Conservation (phyloP, 2,329 filamentous ascomycete species). For the Orbilia ellipsospora region DNA sequence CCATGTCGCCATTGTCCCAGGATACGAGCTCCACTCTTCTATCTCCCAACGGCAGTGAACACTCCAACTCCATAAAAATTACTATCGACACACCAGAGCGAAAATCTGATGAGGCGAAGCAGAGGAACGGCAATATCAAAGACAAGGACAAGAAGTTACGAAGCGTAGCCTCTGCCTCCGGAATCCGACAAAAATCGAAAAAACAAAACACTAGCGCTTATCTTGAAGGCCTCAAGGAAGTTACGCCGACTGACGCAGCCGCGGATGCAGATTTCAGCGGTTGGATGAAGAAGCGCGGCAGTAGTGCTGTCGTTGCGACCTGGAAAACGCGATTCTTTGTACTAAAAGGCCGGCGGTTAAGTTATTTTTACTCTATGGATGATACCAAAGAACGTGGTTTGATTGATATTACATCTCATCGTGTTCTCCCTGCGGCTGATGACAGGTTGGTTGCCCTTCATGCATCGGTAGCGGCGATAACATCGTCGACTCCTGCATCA, state of each 20-base stretch:
- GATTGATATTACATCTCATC: constrained; percentile 97
- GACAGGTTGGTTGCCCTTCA: constrained; percentile 91
- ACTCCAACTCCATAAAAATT: constrained; percentile 43
- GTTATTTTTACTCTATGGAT: constrained; percentile 95
- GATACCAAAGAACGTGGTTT: constrained; percentile 93
- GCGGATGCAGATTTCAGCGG: constrained; percentile 89
- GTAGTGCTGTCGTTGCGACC: constrained; percentile 86
- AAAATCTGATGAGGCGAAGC: constrained; percentile 45
- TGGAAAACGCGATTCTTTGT: constrained; percentile 99
- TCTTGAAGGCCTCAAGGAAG: constrained; percentile 83
- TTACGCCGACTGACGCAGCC: constrained; percentile 84
- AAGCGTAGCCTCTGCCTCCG: constrained; percentile 49
- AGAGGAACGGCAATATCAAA: constrained; percentile 37
- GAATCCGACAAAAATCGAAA: constrained; percentile 75
- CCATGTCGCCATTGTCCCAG: constrained; percentile 49
- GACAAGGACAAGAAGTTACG: constrained; percentile 53
- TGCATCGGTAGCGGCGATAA: constrained; percentile 90
- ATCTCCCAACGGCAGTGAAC: constrained; percentile 52
- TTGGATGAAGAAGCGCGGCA: constrained; percentile 99
- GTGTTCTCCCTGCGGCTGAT: constrained; percentile 92
- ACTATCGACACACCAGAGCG: constrained; percentile 46
- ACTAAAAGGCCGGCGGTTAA: constrained; percentile 86
- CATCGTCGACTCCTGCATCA: constrained; percentile 71
- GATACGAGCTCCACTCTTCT: constrained; percentile 47
- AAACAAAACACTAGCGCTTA: constrained; percentile 91